Conservation (phyloP, 805 yeast species). For the Candida dendrica region DNA sequence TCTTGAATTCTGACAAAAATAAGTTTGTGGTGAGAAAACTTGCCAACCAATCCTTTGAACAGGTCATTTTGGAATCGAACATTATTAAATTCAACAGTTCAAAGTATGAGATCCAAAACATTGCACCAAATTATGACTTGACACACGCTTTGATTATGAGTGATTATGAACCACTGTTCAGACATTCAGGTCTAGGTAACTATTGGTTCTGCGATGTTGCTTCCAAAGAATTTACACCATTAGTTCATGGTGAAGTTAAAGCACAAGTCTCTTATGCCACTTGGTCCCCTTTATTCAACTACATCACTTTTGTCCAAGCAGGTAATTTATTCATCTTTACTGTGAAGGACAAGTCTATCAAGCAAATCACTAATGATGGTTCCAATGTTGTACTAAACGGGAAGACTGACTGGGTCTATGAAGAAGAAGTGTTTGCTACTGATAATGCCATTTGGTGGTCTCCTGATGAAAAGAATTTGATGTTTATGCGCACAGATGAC, state of each 20-base stretch:
- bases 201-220: slow-evolving; percentile 57
- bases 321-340: slow-evolving; percentile 48
- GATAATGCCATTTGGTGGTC: slow-evolving; percentile 72
- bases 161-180: slow-evolving; percentile 43
- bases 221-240: slow-evolving; percentile 24
- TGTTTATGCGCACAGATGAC: slow-evolving; percentile 54
- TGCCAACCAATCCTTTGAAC: slow-evolving; percentile 16
- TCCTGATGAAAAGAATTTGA: slow-evolving; percentile 48
- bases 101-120: slow-evolving; percentile 30
- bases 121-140: slow-evolving; percentile 37
- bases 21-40: slow-evolving; percentile 25
- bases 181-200: slow-evolving; percentile 59
- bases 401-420: slow-evolving; percentile 79
- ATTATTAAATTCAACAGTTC: slow-evolving; percentile 36
- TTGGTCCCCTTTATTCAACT: slow-evolving; percentile 57
- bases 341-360: slow-evolving; percentile 11
- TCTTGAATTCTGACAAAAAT: slow-evolving; percentile 16
- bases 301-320: slow-evolving; percentile 47
- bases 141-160: slow-evolving; percentile 50
- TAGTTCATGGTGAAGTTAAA: slow-evolving; percentile 19
- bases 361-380: slow-evolving; percentile 39
- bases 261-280: slow-evolving; percentile 34
- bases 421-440: slow-evolving; percentile 61
- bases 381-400: slow-evolving; percentile 50
- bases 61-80: slow-evolving; percentile 19